Evolutionary conservation across 169 alveolate genomes (phyloP), one percentile per base, ranked within the genome.

Genomic region (Cardiosporidium cionae): DNA sequence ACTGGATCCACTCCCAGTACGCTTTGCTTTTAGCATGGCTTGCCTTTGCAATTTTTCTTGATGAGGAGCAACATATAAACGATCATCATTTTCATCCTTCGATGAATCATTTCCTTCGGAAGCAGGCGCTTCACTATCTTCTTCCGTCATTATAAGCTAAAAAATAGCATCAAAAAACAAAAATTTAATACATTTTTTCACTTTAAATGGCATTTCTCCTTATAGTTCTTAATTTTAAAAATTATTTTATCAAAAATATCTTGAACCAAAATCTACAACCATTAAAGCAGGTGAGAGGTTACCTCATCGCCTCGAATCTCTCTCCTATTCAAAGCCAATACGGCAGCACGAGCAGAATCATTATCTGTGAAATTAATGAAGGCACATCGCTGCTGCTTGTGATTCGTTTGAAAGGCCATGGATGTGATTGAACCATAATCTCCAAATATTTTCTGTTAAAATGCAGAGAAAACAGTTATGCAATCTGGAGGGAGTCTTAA

Each of bases 31-130:
- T 68, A 93, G 86, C 72, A 88, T 77, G 33, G 92, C 95, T 52
- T 87, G 88, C 44, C 97, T 87, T 70, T 89, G 93, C 29, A 93
- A 94, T 84, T 88, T 88, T 52, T 87, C 85, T 85, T 91, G 95
- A 67, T 89, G 94, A n/a, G 94, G 92, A 25, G 92, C 91, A 9
- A 92, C 97, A 72, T 85, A 85, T 62, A 92, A 71, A 28, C 82
- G 63, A 70, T 66, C 72, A 33, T 82, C 87, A 7, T 84, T 89
- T 36, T 86, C 90, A 53, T 62, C 22, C 72, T 37, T 23, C 32
- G 33, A n/a, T 64, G 79, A 68, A 76, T 81, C 75, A 35, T 76
- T 33, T 44, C n/a, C 58, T 44, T 16, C n/a, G 58, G 16, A n/a
- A 16, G 58, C n/a, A 16, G 16, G 72, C 23, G 7, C 72, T 29